phyloP scores from a whole-genome alignment of 2,329 filamentous ascomycete species.

The Monosporascus sp. region DNA sequence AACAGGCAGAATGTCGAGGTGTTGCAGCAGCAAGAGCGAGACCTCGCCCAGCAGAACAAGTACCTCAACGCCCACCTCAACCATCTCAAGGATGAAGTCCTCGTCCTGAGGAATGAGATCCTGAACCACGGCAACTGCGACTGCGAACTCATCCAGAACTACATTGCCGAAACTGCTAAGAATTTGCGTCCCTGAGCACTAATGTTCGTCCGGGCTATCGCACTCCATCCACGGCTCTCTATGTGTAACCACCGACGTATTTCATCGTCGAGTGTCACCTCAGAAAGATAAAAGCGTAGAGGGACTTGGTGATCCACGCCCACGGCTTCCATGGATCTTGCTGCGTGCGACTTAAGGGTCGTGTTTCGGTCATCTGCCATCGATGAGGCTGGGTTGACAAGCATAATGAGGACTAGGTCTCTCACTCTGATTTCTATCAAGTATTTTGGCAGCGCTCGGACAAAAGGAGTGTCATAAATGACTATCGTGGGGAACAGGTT shows the following conservation, averaged over 20 bases:
- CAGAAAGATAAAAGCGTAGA: background rate
- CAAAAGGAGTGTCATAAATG: too few relatives aligned
- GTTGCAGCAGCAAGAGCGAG: conserved; percentile 33
- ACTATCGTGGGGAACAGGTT: too few relatives aligned
- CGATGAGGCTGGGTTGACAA: too few relatives aligned
- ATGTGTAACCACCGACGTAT: background rate
- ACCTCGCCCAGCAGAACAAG: conserved; percentile 18
- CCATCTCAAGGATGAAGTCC: conserved; percentile 20
- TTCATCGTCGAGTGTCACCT: background rate
- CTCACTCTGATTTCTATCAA: too few relatives aligned
- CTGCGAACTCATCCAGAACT: conserved; percentile 19
- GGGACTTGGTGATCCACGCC: background rate
- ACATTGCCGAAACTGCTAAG: conserved; percentile 4
- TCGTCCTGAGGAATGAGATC: conserved; percentile 24
- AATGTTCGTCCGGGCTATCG: background rate
- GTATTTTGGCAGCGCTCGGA: too few relatives aligned
- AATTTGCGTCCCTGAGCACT: background rate
- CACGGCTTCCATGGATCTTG: too few relatives aligned
- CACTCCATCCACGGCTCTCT: background rate
- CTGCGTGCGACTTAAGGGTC: too few relatives aligned
- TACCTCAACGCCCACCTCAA: conserved; percentile 15
- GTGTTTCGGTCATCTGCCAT: too few relatives aligned
- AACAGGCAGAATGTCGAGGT: conserved; percentile 46
- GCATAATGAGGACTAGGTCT: too few relatives aligned
- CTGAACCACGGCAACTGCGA: conserved; percentile 24